Evolutionary conservation across 495 filamentous ascomycete genomes (phyloP).

Genomic region (Chaetomium cochliodes): DNA sequence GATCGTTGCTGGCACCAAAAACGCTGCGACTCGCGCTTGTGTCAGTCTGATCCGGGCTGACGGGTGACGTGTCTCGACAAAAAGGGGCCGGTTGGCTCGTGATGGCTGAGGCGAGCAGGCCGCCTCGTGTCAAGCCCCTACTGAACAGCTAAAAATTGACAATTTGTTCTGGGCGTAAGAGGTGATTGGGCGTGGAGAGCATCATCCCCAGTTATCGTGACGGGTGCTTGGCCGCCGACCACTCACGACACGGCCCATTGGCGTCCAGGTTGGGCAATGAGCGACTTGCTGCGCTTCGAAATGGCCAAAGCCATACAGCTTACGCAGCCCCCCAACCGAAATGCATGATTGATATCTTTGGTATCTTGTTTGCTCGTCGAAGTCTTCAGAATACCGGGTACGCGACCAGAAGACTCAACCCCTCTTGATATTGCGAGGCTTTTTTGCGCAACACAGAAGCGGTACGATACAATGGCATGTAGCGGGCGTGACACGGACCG

Average conservation of each 20-base stretch:
- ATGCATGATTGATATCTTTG: too few relatives aligned
- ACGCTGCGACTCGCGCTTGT: neutral
- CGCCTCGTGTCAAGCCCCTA: slow-evolving; percentile 1
- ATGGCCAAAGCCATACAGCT: too few relatives aligned
- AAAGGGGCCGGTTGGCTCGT: neutral
- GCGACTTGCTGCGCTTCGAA: neutral
- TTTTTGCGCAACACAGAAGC: too few relatives aligned
- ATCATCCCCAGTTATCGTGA: neutral
- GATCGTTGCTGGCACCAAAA: neutral
- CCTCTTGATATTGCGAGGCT: too few relatives aligned
- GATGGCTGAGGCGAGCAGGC: neutral
- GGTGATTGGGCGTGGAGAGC: neutral
- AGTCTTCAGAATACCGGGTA: too few relatives aligned
- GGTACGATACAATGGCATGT: too few relatives aligned
- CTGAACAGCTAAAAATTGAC: slow-evolving; percentile 2
- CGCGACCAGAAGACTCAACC: too few relatives aligned
- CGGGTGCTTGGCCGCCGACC: neutral
- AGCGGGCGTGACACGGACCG: too few relatives aligned
- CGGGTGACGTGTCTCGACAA: slow-evolving; percentile 13
- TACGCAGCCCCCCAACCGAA: too few relatives aligned
- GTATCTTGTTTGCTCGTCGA: too few relatives aligned
- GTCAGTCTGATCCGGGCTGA: neutral
- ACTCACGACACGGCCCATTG: neutral
- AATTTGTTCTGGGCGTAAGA: neutral
- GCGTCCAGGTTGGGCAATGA: neutral